Conservation (phyloP, 805 yeast species). For the Myxozyma monticola region DNA sequence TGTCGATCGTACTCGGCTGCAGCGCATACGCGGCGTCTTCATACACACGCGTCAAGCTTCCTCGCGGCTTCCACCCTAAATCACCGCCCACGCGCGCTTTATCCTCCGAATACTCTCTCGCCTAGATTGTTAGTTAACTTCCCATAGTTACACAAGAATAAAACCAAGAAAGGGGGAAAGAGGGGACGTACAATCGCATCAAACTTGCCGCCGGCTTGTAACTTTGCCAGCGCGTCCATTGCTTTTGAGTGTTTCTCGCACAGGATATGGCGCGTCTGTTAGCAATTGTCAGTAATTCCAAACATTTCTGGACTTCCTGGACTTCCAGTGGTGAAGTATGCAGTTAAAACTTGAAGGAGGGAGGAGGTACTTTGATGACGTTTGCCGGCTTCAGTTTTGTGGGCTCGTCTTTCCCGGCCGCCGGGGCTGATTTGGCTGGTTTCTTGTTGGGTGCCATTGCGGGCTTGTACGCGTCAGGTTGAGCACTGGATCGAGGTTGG, state of each 20-base stretch:
- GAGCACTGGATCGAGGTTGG: too few species aligned
- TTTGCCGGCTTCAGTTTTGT: conserved; percentile 27
- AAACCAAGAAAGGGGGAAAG: background rate
- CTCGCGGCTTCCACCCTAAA: conserved; percentile 31
- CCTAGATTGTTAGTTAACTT: conserved; percentile 7
- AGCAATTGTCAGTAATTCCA: too few species aligned
- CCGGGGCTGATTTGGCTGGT: background rate
- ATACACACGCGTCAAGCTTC: conserved; percentile 25
- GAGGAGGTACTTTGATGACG: conserved; percentile 21
- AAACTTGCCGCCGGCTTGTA: conserved; percentile 25
- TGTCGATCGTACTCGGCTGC: conserved; percentile 27
- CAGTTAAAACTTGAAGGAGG: too few species aligned
- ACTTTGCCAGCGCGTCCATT: conserved; percentile 27
- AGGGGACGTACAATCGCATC: conserved; percentile 23
- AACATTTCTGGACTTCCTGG: too few species aligned
- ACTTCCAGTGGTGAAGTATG: too few species aligned
- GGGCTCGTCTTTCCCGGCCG: background rate
- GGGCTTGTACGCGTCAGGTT: background rate
- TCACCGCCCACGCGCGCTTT: conserved; percentile 32
- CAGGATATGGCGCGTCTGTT: conserved; percentile 28
- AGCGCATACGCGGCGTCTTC: conserved; percentile 32
- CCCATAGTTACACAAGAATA: background rate
- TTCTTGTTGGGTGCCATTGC: conserved; percentile 8
- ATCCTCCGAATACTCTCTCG: conserved; percentile 29
- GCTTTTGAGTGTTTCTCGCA: conserved; percentile 29